phyloP scores from a whole-genome alignment of 208 protist genomes.

The Phytomonas sp. region DNA sequence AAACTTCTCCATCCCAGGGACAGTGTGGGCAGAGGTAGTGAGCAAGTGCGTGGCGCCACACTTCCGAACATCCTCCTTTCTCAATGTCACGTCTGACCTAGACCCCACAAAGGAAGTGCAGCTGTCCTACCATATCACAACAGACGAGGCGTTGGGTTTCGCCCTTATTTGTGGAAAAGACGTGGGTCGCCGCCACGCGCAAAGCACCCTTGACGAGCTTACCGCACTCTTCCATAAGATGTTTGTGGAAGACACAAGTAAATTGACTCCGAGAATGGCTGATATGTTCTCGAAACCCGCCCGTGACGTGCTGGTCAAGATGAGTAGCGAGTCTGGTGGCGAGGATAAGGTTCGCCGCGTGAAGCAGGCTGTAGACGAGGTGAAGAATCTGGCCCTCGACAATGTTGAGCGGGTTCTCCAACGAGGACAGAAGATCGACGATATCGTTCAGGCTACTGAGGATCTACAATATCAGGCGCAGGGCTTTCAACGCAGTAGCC shows the following conservation, averaged over 20 bases:
- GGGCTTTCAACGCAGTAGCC: constrained; percentile 79
- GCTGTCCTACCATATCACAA: constrained; percentile 80
- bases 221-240: constrained; percentile 74
- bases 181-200: constrained; percentile 42
- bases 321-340: constrained; percentile 20
- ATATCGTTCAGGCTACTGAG: constrained; percentile 84
- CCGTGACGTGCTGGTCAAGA: constrained; percentile 49
- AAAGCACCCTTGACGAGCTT: constrained; percentile 64
- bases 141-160: constrained; percentile 64
- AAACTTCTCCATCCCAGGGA: constrained; percentile 61
- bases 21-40: constrained; percentile 69
- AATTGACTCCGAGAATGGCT: constrained; percentile 47
- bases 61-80: constrained; percentile 66
- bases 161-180: constrained; percentile 44
- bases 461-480: constrained; percentile 85
- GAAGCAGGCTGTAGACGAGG: constrained; percentile 71
- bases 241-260: constrained; percentile 66
- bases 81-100: constrained; percentile 29
- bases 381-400: constrained; percentile 75
- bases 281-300: constrained; percentile 66
- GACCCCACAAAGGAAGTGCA: constrained; percentile 31
- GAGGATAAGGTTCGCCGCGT: constrained; percentile 62
- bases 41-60: constrained; percentile 69
- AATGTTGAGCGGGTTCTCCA: constrained; percentile 81
- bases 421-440: constrained; percentile 76